A percentile compares a stretch with the other conserved stretches of the same genome.
Conservation (phyloP, 345 rosid genomes). For the Lagerstroemia speciosa region DNA sequence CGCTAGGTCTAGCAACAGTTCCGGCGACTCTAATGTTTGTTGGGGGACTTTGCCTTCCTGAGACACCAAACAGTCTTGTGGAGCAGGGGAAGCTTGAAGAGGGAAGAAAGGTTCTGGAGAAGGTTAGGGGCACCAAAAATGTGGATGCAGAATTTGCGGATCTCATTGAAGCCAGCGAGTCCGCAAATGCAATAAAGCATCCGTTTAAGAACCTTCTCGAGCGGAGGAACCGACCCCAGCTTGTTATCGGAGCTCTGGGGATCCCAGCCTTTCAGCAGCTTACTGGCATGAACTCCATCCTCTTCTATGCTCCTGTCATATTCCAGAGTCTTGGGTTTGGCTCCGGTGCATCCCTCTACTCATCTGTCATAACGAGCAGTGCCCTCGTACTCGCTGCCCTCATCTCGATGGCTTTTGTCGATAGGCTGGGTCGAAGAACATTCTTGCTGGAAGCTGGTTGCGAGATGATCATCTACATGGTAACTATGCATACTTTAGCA, state of each 20-base stretch:
- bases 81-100: slow-evolving; percentile 69
- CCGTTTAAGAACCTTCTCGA: slow-evolving; percentile 62
- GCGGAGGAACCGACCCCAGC: slow-evolving; percentile 59
- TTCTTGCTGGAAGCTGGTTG: slow-evolving; percentile 75
- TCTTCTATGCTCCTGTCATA: slow-evolving; percentile 80
- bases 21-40: slow-evolving; percentile 67
- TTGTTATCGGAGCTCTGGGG: slow-evolving; percentile 62
- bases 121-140: slow-evolving; percentile 55
- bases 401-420: slow-evolving; percentile 63
- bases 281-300: slow-evolving; percentile 76
- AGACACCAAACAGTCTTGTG: slow-evolving; percentile 75
- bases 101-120: slow-evolving; percentile 48
- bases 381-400: slow-evolving; percentile 49
- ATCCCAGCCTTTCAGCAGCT: slow-evolving; percentile 79
- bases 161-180: slow-evolving; percentile 67
- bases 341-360: slow-evolving; percentile 49
- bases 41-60: slow-evolving; percentile 57
- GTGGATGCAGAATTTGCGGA: slow-evolving; percentile 68
- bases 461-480: slow-evolving; percentile 72
- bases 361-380: slow-evolving; percentile 47
- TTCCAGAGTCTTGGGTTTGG: slow-evolving; percentile 84
- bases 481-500: slow-evolving; percentile 10
- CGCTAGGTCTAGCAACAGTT: slow-evolving; percentile 57
- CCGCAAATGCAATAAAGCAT: slow-evolving; percentile 50
- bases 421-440: slow-evolving; percentile 61